Evolutionary conservation across 345 rosid species (phyloP).

Genomic region (Cardamine occulta): DNA sequence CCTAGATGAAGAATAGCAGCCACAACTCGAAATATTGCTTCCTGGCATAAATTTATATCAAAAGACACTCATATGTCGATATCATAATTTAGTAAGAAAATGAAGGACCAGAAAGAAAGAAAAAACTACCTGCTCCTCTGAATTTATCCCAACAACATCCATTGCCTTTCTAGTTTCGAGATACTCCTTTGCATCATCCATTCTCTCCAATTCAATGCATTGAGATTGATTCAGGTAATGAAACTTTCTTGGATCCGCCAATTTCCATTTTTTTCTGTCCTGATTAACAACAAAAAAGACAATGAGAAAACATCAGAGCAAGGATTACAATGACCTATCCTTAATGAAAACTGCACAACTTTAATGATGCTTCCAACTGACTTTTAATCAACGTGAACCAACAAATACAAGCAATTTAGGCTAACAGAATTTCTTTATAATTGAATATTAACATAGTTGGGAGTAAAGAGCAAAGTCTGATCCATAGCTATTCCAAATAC

Average conservation of each 20-base stretch:
- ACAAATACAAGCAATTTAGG: slow-evolving; percentile 12
- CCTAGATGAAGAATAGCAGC: slow-evolving; percentile 98
- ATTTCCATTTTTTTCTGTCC: slow-evolving; percentile 74
- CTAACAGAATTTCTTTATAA: neutral
- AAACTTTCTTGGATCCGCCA: slow-evolving; percentile 81
- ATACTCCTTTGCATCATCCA: slow-evolving; percentile 90
- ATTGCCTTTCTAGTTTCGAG: slow-evolving; percentile 82
- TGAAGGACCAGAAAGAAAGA: slow-evolving; percentile 1
- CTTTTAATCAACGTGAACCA: slow-evolving; percentile 16
- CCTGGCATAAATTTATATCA: slow-evolving; percentile 51
- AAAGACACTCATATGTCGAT: slow-evolving; percentile 9
- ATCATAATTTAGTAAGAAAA: neutral
- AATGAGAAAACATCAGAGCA: slow-evolving; percentile 1
- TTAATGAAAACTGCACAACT: slow-evolving; percentile 29
- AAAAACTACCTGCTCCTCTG: slow-evolving; percentile 78
- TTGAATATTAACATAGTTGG: slow-evolving; percentile 26
- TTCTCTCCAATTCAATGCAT: slow-evolving; percentile 79
- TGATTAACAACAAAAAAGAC: slow-evolving; percentile 39
- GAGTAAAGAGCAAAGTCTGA: slow-evolving; percentile 7
- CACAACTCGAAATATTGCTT: slow-evolving; percentile 87
- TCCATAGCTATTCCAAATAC: slow-evolving; percentile 22
- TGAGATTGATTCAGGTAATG: slow-evolving; percentile 94
- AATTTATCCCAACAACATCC: slow-evolving; percentile 91
- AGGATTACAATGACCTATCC: neutral
- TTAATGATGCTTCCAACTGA: slow-evolving; percentile 4